Evolutionary conservation across 2,329 filamentous ascomycete species (phyloP).

Genomic region (Colletotrichum tropicale): DNA sequence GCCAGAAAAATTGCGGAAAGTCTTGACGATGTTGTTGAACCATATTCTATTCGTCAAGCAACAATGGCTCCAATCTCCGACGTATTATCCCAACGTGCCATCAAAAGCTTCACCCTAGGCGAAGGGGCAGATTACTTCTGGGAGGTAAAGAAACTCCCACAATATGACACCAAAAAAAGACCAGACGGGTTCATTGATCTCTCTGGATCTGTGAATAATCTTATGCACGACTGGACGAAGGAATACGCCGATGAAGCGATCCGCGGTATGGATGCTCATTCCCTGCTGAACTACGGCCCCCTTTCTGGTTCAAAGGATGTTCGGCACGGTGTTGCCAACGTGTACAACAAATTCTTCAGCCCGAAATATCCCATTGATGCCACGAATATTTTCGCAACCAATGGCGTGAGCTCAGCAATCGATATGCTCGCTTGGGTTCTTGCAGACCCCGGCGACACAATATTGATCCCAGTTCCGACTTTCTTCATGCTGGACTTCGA

Average conservation of each 20-base stretch:
- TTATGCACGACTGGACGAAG: background rate
- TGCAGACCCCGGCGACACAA: background rate
- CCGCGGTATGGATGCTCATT: background rate
- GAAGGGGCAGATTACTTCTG: background rate
- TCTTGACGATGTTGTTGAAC: background rate
- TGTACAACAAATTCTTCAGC: background rate
- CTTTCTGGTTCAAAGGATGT: background rate
- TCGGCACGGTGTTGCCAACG: background rate
- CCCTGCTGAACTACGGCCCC: background rate
- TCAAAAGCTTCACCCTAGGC: background rate
- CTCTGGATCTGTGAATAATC: background rate
- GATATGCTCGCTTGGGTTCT: background rate
- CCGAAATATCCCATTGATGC: background rate
- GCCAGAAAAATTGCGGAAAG: accelerated
- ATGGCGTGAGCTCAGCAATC: background rate
- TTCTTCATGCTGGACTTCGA: background rate
- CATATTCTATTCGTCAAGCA: background rate
- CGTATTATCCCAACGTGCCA: background rate
- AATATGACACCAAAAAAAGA: background rate
- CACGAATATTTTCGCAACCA: background rate
- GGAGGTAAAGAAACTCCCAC: background rate
- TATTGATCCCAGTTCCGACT: background rate
- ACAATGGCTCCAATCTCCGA: background rate
- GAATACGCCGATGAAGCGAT: background rate
- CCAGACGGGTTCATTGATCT: background rate